Evolutionary conservation across 371 early-diverging fungal species (phyloP), one percentile per base, ranked within the genome.

Genomic region (Capillidium rhysosporum): DNA sequence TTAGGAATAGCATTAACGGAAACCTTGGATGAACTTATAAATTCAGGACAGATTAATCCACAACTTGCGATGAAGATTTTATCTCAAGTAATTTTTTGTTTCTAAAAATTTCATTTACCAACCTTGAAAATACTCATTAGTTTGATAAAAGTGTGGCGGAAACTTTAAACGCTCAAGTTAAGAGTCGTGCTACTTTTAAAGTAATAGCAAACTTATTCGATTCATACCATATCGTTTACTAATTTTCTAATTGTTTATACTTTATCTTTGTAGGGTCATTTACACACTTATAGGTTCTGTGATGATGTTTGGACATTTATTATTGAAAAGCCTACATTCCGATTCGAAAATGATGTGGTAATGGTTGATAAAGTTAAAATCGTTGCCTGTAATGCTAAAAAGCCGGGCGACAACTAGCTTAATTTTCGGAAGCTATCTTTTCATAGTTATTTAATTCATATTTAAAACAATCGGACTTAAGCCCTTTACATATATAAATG

Each of bases 241-340:
- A 43, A 28, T 8, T 7, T 39, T 46, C 28, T 21, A 39, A 60
- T 7, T 45, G 21, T 23, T 46, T 21, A 40, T 41, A 30, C 3
- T 25, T 28, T 4, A 10, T 26, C 18, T 18, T 18, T 26, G 14
- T 16, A 40, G 49, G 47, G 55, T 8, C 56, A 59, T 47, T 24
- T 48, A n/a, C 49, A 49, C 58, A 84, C 82, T 18, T 92, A 92
- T 67, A 79, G 92, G 40, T 88, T 86, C 58, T 84, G 91, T 66
- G 92, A 95, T 63, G 96, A 95, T 57, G 93, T 92, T 28, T 92
- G 92, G 92, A 92, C 95, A 0, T 93, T 97, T 68, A 82, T 92
- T 25, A 73, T 94, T 44, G 79, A 83, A 54, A 76, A 83, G 46
- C 85, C 90, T 9, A 81, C 69, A 25, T 86, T 94, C 65, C 78